phyloP scores from a whole-genome alignment of 345 rosid species.

The Hypericum androsaemum region DNA sequence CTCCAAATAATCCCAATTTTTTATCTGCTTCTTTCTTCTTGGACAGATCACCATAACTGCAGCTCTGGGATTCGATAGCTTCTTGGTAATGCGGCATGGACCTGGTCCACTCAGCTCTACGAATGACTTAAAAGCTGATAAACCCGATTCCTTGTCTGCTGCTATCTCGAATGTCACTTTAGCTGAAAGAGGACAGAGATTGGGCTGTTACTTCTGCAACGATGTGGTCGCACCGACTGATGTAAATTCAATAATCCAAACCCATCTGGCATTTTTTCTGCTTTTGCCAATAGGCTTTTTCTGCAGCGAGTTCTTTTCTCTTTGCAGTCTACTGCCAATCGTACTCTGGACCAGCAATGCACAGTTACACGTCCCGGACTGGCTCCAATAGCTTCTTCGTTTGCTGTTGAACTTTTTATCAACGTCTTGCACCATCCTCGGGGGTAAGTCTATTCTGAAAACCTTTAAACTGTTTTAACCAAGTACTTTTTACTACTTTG shows the following conservation, averaged over 20 bases:
- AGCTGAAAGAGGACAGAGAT: conserved; percentile 39
- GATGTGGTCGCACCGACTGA: conserved; percentile 94
- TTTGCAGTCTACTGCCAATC: conserved; percentile 83
- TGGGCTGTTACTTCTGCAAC: conserved; percentile 97
- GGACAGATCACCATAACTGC: conserved; percentile 74
- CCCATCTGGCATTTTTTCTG: conserved; percentile 4
- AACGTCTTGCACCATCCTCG: conserved; percentile 76
- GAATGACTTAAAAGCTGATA: conserved; percentile 24
- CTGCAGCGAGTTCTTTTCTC: background rate
- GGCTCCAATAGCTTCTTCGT: conserved; percentile 91
- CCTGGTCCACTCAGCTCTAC: conserved; percentile 49
- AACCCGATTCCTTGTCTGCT: conserved; percentile 22
- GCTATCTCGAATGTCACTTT: conserved; percentile 32
- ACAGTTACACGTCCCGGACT: conserved; percentile 95
- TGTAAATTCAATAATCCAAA: conserved; percentile 35
- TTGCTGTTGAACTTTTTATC: conserved; percentile 80
- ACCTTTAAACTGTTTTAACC: background rate
- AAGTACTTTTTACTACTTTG: background rate
- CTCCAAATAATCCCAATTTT: background rate
- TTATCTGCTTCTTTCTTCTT: conserved; percentile 10
- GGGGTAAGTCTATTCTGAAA: conserved; percentile 38
- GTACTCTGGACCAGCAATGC: conserved; percentile 94
- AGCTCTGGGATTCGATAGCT: conserved; percentile 96
- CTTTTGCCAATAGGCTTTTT: background rate
- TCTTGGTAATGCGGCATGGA: conserved; percentile 98